Evolutionary conservation across 371 early-diverging fungal genomes (phyloP), one percentile per base, ranked within the genome.

Genomic region (Syncephalastrum contaminatum): DNA sequence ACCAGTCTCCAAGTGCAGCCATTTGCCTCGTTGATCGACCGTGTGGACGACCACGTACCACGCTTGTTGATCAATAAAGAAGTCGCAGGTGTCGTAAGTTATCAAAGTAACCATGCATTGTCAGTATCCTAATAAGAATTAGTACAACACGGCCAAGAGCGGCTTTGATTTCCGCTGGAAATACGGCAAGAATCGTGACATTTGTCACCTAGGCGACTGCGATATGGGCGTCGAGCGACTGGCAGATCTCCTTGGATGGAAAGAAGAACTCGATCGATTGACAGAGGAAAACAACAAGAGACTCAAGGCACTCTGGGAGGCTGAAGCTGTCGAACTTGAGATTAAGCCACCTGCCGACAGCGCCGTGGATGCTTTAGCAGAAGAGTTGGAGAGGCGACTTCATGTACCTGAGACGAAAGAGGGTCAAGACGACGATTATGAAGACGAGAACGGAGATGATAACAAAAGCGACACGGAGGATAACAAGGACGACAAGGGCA

Each of bases 131-230:
- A 20, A 12, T 10, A 20, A 2, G 8, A 2, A 13, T 13, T 30
- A 63, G 62, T 58, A 71, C 44, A 50, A 60, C 3, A 57, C 58
- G 4, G 40, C 67, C 10, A 51, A 67, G 4, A 61, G 59, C 22
- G 95, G 97, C 24, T 94, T 95, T 66, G 94, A 94, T 63, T 93
- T 95, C 64, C 79, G 82, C 18, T 92, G 91, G 62, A 83, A 77
- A 44, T 56, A 83, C 45, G 75, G 81, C 10, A 68, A 75, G 47
- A 68, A 86, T 48, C 69, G 94, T 15, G 96, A 95, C 67, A 91
- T 88, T 4, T 63, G 87, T 1, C 85, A 82, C 62, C 53, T 83
- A 4, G 95, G 95, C 7, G 72, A 78, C 48, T 92, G 93, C 63
- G 95, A 97, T 61, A 86, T 84, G n/a, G 95, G 93, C 4, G 67